Evolutionary conservation across 2,329 filamentous ascomycete species (phyloP).

Genomic region (Chrysoporthe austroafricana): DNA sequence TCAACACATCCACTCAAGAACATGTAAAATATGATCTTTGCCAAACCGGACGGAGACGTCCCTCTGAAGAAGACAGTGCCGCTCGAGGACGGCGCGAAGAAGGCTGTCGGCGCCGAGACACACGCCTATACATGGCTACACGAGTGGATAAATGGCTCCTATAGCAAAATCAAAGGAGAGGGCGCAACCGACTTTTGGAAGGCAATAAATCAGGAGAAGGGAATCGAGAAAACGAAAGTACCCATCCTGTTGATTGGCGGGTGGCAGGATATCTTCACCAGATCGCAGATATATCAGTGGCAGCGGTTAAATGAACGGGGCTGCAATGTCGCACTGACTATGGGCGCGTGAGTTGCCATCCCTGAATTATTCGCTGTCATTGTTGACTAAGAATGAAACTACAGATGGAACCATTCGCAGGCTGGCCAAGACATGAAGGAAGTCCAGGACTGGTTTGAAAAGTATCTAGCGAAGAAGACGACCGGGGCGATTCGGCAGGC

Average conservation of each 20-base stretch:
- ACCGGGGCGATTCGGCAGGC: conserved; percentile 4
- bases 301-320: conserved; percentile 15
- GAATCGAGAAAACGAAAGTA: conserved; percentile 1
- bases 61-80: conserved; percentile 19
- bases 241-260: conserved; percentile 20
- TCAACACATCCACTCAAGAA: background rate
- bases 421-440: conserved; percentile 12
- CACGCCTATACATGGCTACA: conserved; percentile 13
- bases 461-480: conserved; percentile 16
- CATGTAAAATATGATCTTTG: background rate
- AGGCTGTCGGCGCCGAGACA: conserved; percentile 11
- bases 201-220: conserved; percentile 18
- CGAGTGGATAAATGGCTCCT: conserved; percentile 13
- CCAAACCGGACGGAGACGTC: background rate
- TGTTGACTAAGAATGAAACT: background rate
- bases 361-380: background rate
- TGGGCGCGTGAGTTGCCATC: conserved; percentile 13
- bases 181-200: conserved; percentile 12
- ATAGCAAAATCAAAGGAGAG: background rate
- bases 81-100: conserved; percentile 17
- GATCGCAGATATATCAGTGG: conserved; percentile 6
- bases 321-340: conserved; percentile 16
- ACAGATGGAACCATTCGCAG: conserved; percentile 21
- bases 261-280: conserved; percentile 25
- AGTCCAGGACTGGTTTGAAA: conserved; percentile 20